Base-by-base conservation (phyloP, 495 filamentous ascomycete species). In the Annulohypoxylon bovei region DNA sequence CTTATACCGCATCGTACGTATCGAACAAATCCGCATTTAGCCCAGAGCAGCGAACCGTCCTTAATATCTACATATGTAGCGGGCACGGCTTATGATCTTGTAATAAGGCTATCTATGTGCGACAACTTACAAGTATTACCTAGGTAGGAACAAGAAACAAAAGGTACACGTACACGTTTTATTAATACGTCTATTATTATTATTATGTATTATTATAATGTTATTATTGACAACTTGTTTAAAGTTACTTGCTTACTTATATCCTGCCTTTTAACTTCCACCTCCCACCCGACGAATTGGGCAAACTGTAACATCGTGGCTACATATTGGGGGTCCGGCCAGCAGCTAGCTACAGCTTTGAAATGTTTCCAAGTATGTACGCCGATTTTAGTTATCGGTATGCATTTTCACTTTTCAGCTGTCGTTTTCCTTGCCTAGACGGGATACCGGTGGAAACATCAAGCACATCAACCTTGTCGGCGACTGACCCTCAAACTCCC, bases 311-410 rank as follows among this genome's bases (percentile, higher is more conserved):
- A 65, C 56, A 46, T 70, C 33, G 62, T 58, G 49, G 56, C 49
- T 23, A 33, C 23, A 56, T 18, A 53, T 71, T 67, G 62, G 68
- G 68, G 68, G 53, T 71, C 68, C 62, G 68, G 59, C 46, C 25
- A 52, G 54, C 49, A 61, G 22, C 11, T 47, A 8, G 11, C 44
- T 49, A 7, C 39, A 20, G 14, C 4, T 42, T 7, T 14, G 37
- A 12, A 28, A 55, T 33, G 35, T 33, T 50, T 27, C 6, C 8
- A 49, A 49, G 23, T 57, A 25, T 39, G 20, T 49, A 44, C 20
- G 47, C 53, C 32, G 27, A 53, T 53, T 37, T 44, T 23, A 20
- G 18, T 37, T 23, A 18, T 20, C 39, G 39, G 39, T 42, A 42
- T 42, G 39, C 14, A 30, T 58, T 55, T 46, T n/a, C 5, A 16